Percentiles rank a stretch among this genome's conserved stretches.
These are phyloP conservation scores for Protostelium mycophagum DNA, from an alignment of 78 protist genomes.

Conservation along the genomic window DNA sequence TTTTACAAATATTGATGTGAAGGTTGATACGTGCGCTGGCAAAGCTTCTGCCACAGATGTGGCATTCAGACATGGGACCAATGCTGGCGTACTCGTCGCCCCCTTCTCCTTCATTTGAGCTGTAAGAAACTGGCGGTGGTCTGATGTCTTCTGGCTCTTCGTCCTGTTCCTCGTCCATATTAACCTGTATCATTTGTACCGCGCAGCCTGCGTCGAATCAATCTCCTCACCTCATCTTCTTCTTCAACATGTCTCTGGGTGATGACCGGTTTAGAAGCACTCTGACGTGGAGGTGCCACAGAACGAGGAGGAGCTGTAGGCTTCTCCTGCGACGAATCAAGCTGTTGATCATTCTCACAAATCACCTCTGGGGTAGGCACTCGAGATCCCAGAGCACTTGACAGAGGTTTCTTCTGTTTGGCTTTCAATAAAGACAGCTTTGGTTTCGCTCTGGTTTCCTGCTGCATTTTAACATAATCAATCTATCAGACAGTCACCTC, in stretches of 20 bases:
- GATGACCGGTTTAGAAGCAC: neutral
- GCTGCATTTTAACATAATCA: no score
- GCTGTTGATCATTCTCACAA: neutral
- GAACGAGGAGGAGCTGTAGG: neutral
- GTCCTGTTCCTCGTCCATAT: neutral
- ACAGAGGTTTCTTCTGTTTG: neutral
- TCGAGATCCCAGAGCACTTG: neutral
- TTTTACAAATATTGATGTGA: neutral
- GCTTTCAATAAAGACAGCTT: neutral
- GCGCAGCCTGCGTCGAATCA: neutral
- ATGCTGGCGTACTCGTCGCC: neutral
- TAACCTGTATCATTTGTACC: neutral
- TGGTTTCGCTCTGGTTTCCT: neutral
- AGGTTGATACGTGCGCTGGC: neutral
- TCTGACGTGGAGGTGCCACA: neutral
- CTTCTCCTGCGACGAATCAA: neutral
- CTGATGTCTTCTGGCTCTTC: no score
- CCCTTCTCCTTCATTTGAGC: no score
- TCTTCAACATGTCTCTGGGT: neutral
- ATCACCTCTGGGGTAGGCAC: neutral
- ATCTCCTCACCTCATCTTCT: neutral
- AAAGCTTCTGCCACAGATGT: neutral
- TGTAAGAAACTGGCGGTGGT: no score
- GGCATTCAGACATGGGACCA: neutral
- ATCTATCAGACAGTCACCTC: no score